Conservation (phyloP, 2,329 filamentous ascomycete genomes). For the Penicillium concentricum region DNA sequence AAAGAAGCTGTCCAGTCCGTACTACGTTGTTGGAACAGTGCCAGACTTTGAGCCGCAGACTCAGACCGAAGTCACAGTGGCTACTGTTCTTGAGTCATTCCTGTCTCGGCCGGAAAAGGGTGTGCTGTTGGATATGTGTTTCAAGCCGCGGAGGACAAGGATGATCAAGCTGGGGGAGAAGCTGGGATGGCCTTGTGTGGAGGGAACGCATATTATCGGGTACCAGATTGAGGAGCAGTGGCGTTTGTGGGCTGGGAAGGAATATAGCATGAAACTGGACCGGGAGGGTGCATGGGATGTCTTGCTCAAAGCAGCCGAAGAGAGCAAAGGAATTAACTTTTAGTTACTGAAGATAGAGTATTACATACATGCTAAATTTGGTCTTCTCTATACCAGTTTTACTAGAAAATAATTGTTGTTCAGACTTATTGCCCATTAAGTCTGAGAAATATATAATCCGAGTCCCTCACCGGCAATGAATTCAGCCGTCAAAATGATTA, state of each 20-base stretch:
- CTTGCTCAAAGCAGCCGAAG: constrained; percentile 12
- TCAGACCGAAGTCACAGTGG: too few species aligned
- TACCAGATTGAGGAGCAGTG: constrained; percentile 22
- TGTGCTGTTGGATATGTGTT: too few species aligned
- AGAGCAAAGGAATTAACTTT: constrained; percentile 18
- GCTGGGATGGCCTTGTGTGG: constrained; percentile 15
- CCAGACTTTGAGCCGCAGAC: too few species aligned
- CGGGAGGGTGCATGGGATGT: constrained; percentile 15
- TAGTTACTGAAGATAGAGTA: neutral
- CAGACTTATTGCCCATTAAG: neutral
- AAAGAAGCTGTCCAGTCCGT: too few species aligned
- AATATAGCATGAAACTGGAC: constrained; percentile 11
- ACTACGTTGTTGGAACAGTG: too few species aligned
- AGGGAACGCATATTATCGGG: constrained; percentile 17
- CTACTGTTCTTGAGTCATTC: too few species aligned
- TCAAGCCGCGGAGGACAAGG: constrained; percentile 24
- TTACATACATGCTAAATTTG: neutral
- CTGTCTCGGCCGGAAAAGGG: too few species aligned
- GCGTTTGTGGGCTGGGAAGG: constrained; percentile 18
- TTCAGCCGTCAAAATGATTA: neutral
- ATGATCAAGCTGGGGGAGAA: constrained; percentile 17
- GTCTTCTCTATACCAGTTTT: too few species aligned
- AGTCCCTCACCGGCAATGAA: neutral
- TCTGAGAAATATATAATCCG: neutral
- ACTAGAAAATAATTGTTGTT: neutral